Percentiles rank a stretch among this genome's conserved stretches.
These are phyloP conservation scores for Nitzschia sp. DNA, from an alignment of 108 stramenopile species.

Conservation along the genomic window DNA sequence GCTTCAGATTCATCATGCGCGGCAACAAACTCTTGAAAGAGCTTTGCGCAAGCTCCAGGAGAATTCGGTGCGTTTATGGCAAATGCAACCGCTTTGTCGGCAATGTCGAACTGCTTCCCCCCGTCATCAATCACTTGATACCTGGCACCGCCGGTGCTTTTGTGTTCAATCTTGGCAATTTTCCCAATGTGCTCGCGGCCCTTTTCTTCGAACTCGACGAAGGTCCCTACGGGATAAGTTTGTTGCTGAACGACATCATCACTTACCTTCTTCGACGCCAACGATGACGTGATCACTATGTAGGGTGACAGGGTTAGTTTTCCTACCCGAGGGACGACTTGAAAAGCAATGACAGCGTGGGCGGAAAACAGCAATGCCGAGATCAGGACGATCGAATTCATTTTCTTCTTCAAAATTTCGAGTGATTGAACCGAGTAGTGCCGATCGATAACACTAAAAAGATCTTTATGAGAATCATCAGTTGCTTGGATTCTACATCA, in stretches of 20 bases:
- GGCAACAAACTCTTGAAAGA: conserved; percentile 41
- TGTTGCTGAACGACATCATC: conserved; percentile 44
- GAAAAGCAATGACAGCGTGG: not conserved
- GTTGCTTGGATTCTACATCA: no score
- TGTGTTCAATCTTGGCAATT: conserved; percentile 47
- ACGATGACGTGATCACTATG: not conserved
- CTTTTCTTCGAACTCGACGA: conserved; percentile 51
- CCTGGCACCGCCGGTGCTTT: conserved; percentile 51
- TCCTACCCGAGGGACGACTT: not conserved
- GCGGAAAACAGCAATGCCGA: not conserved
- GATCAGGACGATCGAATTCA: not conserved
- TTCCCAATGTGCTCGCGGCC: conserved; percentile 50
- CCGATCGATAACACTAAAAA: no score
- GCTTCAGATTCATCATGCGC: conserved; percentile 40
- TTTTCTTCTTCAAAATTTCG: no score
- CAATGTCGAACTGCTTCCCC: conserved; percentile 44
- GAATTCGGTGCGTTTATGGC: conserved; percentile 48
- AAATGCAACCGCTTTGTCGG: conserved; percentile 52
- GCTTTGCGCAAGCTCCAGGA: conserved; percentile 39
- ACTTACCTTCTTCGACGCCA: conserved; percentile 20
- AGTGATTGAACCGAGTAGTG: no score
- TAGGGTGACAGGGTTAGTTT: not conserved
- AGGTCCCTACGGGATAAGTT: conserved; percentile 41
- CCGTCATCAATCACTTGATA: conserved; percentile 45
- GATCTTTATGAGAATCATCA: no score